Evolutionary conservation across 129 eudicot species (phyloP).

Genomic region (Daucus carota): DH1_v3.0 NC_030381.2:39729501-39730000

Average conservation of each 20-base stretch:
- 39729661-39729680: conserved; percentile 26
- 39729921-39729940: conserved; percentile 29
- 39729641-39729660: conserved; percentile 26
- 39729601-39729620: conserved; percentile 20
- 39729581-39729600: conserved; percentile 13
- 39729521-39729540: background rate
- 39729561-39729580: conserved; percentile 7
- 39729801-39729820: conserved; percentile 20
- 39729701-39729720: conserved; percentile 29
- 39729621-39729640: conserved; percentile 13
- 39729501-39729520: background rate
- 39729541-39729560: conserved; percentile 22
- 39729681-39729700: conserved; percentile 24
- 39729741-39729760: conserved; percentile 27
- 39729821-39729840: conserved; percentile 18
- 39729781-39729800: conserved; percentile 7
- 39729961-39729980: conserved; percentile 26
- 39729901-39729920: conserved; percentile 27
- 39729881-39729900: conserved; percentile 25
- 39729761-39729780: conserved; percentile 21
- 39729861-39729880: conserved; percentile 14
- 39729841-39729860: conserved; percentile 27
- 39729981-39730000: conserved; percentile 16
- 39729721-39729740: conserved; percentile 27
- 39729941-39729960: conserved; percentile 27